These are phyloP conservation scores for Flaveria trinervia DNA, from an alignment of 129 eudicot genomes.

Conservation along the genomic window DNA sequence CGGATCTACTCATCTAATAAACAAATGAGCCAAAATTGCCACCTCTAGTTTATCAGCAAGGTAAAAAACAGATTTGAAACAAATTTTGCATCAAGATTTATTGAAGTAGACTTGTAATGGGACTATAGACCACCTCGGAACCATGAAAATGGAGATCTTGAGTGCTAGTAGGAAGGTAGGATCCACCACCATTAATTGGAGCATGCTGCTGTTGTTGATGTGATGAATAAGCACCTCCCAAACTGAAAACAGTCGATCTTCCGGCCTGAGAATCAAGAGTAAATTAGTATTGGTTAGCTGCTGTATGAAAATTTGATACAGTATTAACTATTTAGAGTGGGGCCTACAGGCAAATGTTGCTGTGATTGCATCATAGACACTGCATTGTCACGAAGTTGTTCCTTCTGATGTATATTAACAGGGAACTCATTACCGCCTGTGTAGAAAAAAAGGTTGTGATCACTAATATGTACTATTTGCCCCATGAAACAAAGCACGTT, in stretches of 20 bases:
- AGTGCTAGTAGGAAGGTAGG: conserved; percentile 63
- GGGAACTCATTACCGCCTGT: conserved; percentile 69
- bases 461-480: conserved; percentile 6
- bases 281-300: background rate
- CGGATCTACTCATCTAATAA: background rate
- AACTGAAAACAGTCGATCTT: conserved; percentile 70
- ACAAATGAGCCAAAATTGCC: conserved; percentile 5
- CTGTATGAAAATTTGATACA: conserved; percentile 14
- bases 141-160: conserved; percentile 78
- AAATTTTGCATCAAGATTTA: background rate
- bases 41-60: background rate
- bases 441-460: conserved; percentile 23
- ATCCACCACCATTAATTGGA: conserved; percentile 57
- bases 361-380: conserved; percentile 72
- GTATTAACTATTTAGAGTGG: conserved; percentile 5
- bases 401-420: conserved; percentile 67
- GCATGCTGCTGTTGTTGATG: conserved; percentile 83
- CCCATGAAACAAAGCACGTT: conserved; percentile 9
- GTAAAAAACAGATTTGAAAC: background rate
- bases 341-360: conserved; percentile 68
- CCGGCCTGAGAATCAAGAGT: conserved; percentile 57
- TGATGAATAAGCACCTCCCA: conserved; percentile 70
- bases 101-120: no score
- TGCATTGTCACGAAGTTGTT: conserved; percentile 71
- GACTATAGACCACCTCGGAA: conserved; percentile 53